Evolutionary conservation across 345 rosid genomes (phyloP).

Genomic region (Gossypium rotundifolium): DNA sequence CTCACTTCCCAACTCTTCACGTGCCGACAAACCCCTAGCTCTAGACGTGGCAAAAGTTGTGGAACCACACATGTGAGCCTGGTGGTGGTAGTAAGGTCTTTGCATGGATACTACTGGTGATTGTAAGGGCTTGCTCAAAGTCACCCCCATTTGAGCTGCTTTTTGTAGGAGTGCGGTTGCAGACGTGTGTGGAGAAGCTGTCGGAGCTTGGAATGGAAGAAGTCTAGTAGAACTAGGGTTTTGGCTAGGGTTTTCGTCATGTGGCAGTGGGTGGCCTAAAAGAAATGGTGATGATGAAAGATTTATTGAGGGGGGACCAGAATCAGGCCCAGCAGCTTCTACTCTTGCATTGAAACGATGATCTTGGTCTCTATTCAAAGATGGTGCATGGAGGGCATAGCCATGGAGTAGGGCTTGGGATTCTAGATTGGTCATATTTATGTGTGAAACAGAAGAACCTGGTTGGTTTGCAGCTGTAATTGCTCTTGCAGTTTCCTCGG

Average conservation of each 20-base stretch:
- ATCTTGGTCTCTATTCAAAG: conserved; percentile 39
- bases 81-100: neutral
- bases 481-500: conserved; percentile 40
- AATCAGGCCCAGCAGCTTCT: conserved; percentile 1
- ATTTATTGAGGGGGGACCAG: neutral
- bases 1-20: conserved; percentile 31
- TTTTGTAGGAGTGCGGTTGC: conserved; percentile 82
- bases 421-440: conserved; percentile 17
- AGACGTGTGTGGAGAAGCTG: conserved; percentile 44
- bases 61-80: conserved; percentile 44
- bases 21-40: conserved; percentile 27
- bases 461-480: conserved; percentile 16
- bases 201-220: conserved; percentile 14
- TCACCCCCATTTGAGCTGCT: conserved; percentile 84
- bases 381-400: conserved; percentile 5
- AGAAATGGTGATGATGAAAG: conserved; percentile 21
- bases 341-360: conserved; percentile 11
- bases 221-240: conserved; percentile 24
- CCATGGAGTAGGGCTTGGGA: conserved; percentile 16
- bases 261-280: conserved; percentile 13
- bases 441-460: conserved; percentile 17
- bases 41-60: conserved; percentile 17
- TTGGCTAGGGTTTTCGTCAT: conserved; percentile 24
- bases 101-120: neutral
- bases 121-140: conserved; percentile 38